Base-by-base conservation (phyloP, 139 green algal genomes). In the Chlamydomonas asymmetrica region DNA sequence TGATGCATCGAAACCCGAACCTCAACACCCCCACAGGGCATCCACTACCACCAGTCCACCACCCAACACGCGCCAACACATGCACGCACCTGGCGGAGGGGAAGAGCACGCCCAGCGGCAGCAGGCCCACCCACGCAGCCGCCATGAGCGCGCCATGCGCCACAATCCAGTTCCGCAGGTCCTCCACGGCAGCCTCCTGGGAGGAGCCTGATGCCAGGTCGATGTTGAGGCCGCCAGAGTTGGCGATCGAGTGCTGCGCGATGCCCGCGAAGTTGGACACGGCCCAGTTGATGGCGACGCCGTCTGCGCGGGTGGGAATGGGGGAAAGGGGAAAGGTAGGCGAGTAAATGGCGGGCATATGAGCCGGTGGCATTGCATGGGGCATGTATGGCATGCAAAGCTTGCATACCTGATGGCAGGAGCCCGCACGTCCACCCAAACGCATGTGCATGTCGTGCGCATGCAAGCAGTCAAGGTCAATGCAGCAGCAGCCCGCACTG, bases 141-240 rank as follows among this genome's bases (percentile, higher is more conserved):
- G 74, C 57, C 74, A 80, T 80, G 8, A 80, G 64, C 64, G 74
- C 63, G 16, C 74, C 74, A 66, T 80, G 74, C 50, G 57, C 64
- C 38, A 74, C 66, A n/a, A 80, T 50, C 74, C 70, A 76, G 69
- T 67, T 45, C 35, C 32, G 9, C 49, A 31, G 13, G 54, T 40
- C 52, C 9, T 39, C 23, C 9, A 18, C 49, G n/a, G n/a, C n/a
- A n/a, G n/a, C n/a, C 5, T 40, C 52, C 5, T 1, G 31, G 18
- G 50, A 9, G 16, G 52, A n/a, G 23, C 67, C 67, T 10, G 9
- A 40, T 9, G 67, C 23, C 5, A 74, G 27, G 52, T 74, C 49
- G 27, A 74, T 50, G 2, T 13, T 49, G 13, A 74, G 65, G 49
- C 67, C 67, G 67, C 67, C 67, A 37, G 39, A 27, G 54, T 64